Percentiles rank a stretch among this genome's conserved stretches.
Evolutionary conservation across 257 asterid species (phyloP).

Genomic region (Salvia splendens): DNA sequence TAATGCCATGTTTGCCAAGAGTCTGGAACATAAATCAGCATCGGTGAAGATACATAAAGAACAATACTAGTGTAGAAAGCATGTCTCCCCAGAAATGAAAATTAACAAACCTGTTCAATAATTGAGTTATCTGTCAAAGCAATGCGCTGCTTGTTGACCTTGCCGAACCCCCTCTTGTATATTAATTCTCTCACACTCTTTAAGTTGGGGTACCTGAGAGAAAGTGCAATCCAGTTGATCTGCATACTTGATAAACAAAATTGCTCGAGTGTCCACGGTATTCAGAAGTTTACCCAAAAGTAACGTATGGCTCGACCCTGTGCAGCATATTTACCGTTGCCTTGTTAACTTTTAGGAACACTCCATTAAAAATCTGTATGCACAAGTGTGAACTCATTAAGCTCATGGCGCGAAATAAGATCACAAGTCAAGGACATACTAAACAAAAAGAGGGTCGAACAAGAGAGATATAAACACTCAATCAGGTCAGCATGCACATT

Average conservation of each 20-base stretch:
- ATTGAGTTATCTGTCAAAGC: slow-evolving; percentile 70
- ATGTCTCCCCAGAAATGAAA: no score
- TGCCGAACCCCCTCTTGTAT: slow-evolving; percentile 76
- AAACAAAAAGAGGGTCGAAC: no score
- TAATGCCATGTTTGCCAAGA: slow-evolving; percentile 56
- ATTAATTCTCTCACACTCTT: slow-evolving; percentile 68
- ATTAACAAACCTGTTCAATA: slow-evolving; percentile 54
- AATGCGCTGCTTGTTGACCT: slow-evolving; percentile 69
- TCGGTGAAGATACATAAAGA: slow-evolving; percentile 18
- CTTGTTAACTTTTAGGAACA: slow-evolving; percentile 72
- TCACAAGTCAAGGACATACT: no score
- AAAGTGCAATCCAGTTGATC: background rate
- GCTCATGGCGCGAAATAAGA: no score
- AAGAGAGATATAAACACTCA: no score
- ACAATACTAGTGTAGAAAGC: background rate
- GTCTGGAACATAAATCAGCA: background rate
- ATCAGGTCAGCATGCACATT: no score
- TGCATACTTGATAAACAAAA: no score
- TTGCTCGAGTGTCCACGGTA: no score
- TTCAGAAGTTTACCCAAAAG: slow-evolving; percentile 51
- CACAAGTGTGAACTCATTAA: background rate
- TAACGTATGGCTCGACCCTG: slow-evolving; percentile 77
- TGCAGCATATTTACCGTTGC: slow-evolving; percentile 76
- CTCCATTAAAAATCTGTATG: slow-evolving; percentile 66
- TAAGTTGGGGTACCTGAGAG: slow-evolving; percentile 61